A percentile compares a stretch with the other conserved stretches of the same genome.
Evolutionary conservation across 192 early-diverging fungal genomes (phyloP).

Genomic region (Ramicandelaber brevisporus): DNA sequence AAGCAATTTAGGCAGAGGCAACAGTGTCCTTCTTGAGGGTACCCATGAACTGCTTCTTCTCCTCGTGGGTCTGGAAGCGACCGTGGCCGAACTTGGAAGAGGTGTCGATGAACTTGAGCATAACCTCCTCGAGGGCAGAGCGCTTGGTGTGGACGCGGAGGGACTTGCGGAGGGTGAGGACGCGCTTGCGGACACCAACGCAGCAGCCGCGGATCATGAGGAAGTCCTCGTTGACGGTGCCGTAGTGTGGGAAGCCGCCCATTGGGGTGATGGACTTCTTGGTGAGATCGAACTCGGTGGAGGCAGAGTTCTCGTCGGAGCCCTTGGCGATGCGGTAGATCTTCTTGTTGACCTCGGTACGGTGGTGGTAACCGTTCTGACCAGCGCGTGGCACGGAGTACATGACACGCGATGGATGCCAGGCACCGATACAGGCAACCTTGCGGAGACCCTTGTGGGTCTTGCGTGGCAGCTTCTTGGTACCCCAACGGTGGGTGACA

Average conservation of each 20-base stretch:
- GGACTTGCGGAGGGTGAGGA: slow-evolving; percentile 95
- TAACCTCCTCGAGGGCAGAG: slow-evolving; percentile 84
- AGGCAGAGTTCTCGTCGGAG: slow-evolving; percentile 49
- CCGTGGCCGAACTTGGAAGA: slow-evolving; percentile 98
- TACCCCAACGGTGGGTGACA: slow-evolving; percentile 98
- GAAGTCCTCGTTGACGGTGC: slow-evolving; percentile 93
- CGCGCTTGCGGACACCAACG: slow-evolving; percentile 90
- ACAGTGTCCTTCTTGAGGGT: slow-evolving; percentile 61
- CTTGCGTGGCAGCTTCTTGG: slow-evolving; percentile 99
- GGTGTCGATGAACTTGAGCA: slow-evolving; percentile 98
- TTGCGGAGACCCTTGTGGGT: slow-evolving; percentile 99
- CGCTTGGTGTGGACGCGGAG: slow-evolving; percentile 89
- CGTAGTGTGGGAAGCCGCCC: slow-evolving; percentile 99
- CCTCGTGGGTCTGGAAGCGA: slow-evolving; percentile 94
- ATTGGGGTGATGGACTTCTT: slow-evolving; percentile 90
- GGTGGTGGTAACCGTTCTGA: slow-evolving; percentile 99
- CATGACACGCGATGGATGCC: slow-evolving; percentile 93
- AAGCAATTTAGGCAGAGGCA: too few relatives aligned
- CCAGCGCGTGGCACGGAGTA: slow-evolving; percentile 98
- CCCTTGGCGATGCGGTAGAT: slow-evolving; percentile 95
- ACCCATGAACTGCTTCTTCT: slow-evolving; percentile 85
- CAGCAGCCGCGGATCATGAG: slow-evolving; percentile 95
- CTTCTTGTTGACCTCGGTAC: slow-evolving; percentile 99
- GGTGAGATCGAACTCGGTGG: slow-evolving; percentile 94
- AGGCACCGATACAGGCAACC: slow-evolving; percentile 99